Conservation (phyloP, 345 rosid species). For the Arabidopsis suecica region DNA sequence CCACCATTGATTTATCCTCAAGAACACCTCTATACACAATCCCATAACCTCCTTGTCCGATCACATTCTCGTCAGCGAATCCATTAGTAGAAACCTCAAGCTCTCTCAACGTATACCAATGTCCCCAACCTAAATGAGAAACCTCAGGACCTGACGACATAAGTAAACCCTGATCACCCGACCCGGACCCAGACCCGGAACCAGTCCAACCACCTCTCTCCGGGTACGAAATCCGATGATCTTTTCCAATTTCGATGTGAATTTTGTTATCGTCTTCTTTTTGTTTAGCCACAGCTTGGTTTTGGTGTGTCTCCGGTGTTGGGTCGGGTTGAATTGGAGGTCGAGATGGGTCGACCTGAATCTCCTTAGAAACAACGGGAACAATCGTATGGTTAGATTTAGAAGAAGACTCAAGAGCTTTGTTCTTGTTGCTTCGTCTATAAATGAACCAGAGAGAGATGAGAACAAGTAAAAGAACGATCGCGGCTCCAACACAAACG, state of each 20-base stretch:
- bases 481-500: conserved; percentile 80
- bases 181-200: conserved; percentile 65
- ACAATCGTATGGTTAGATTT: conserved; percentile 51
- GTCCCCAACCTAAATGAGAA: conserved; percentile 99
- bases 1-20: conserved; percentile 68
- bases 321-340: conserved; percentile 56
- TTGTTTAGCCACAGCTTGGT: conserved; percentile 36
- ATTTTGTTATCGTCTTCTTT: conserved; percentile 62
- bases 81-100: conserved; percentile 80
- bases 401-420: conserved; percentile 37
- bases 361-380: conserved; percentile 81
- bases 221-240: conserved; percentile 78
- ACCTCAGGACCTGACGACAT: conserved; percentile 74
- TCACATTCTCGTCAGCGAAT: conserved; percentile 78
- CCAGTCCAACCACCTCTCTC: conserved; percentile 63
- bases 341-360: conserved; percentile 62
- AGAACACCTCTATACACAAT: conserved; percentile 85
- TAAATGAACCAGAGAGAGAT: conserved; percentile 89
- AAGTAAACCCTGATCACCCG: conserved; percentile 58
- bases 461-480: conserved; percentile 78
- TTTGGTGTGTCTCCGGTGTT: conserved; percentile 48
- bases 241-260: conserved; percentile 89
- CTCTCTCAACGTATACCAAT: conserved; percentile 94
- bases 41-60: conserved; percentile 98
- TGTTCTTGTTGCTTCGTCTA: conserved; percentile 54